Evolutionary conservation across 805 yeast genomes (phyloP).

Genomic region (Saccharomycopsis malanga): DNA sequence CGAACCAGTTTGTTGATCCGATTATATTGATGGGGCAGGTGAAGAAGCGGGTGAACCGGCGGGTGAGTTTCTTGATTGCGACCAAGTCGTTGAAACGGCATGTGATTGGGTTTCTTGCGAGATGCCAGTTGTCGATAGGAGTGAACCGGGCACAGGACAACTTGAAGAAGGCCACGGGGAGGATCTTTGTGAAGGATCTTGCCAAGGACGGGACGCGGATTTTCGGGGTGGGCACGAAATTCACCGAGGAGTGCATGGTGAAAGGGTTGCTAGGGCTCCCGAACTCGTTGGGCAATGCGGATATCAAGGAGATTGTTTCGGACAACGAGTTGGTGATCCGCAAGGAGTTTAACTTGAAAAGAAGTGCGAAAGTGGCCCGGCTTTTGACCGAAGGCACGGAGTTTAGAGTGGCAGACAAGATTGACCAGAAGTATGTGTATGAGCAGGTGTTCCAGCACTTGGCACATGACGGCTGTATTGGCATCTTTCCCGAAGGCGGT

Average conservation of each 20-base stretch:
- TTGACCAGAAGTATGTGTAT: slow-evolving; percentile 79
- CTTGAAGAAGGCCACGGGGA: slow-evolving; percentile 60
- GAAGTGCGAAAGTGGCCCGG: slow-evolving; percentile 35
- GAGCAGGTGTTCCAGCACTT: slow-evolving; percentile 77
- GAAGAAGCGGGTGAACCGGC: slow-evolving; percentile 53
- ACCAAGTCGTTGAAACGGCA: slow-evolving; percentile 60
- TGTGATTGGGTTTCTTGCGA: slow-evolving; percentile 70
- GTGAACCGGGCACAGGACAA: slow-evolving; percentile 91
- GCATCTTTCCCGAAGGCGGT: slow-evolving; percentile 97
- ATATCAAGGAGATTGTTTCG: slow-evolving; percentile 55
- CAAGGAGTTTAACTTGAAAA: slow-evolving; percentile 58
- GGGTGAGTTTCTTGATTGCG: slow-evolving; percentile 80
- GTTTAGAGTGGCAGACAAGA: slow-evolving; percentile 70
- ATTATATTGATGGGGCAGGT: slow-evolving; percentile 80
- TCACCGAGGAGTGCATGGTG: slow-evolving; percentile 51
- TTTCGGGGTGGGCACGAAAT: slow-evolving; percentile 58
- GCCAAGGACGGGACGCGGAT: slow-evolving; percentile 45
- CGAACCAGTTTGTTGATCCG: slow-evolving; percentile 80
- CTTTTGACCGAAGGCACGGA: slow-evolving; percentile 49
- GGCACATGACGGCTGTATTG: slow-evolving; percentile 71
- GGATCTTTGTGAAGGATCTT: slow-evolving; percentile 45
- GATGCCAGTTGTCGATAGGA: slow-evolving; percentile 76
- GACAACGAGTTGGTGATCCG: slow-evolving; percentile 64
- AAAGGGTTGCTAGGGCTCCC: slow-evolving; percentile 74
- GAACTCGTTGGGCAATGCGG: slow-evolving; percentile 67